phyloP scores from a whole-genome alignment of 768 basidiomycete genomes.

The Lyophyllum shimeji region DNA sequence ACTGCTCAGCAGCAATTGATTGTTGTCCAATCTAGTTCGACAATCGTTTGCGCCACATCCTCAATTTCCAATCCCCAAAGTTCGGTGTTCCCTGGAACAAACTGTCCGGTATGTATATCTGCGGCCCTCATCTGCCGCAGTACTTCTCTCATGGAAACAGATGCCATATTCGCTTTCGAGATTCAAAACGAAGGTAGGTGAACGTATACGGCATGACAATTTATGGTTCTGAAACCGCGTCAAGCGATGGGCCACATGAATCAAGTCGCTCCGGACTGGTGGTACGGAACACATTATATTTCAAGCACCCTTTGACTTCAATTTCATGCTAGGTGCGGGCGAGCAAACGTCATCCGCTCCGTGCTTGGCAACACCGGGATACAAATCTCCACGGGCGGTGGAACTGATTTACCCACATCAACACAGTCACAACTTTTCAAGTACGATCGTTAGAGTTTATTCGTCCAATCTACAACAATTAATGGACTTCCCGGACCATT shows the following conservation, averaged over 20 bases:
- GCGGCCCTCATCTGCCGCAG: too few relatives aligned
- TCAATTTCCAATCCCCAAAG: conserved; percentile 24
- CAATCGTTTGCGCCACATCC: conserved; percentile 22
- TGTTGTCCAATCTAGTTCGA: conserved; percentile 21
- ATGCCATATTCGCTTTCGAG: conserved; percentile 26
- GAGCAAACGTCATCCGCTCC: conserved; percentile 24
- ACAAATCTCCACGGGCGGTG: conserved; percentile 25
- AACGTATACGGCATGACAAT: neutral
- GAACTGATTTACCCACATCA: conserved; percentile 25
- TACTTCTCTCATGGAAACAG: neutral
- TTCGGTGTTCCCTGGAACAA: conserved; percentile 25
- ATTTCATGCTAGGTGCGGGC: conserved; percentile 16
- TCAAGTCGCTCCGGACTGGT: conserved; percentile 26
- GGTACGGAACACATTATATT: conserved; percentile 9
- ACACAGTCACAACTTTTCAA: conserved; percentile 24
- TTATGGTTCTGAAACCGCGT: neutral
- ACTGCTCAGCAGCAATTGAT: neutral
- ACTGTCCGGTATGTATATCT: conserved; percentile 18
- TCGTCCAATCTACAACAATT: neutral
- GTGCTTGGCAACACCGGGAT: conserved; percentile 24
- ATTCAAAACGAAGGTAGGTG: conserved; percentile 23
- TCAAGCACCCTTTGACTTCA: neutral
- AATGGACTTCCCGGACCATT: neutral
- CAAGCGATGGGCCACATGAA: conserved; percentile 26
- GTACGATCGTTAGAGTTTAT: conserved; percentile 2